Evolutionary conservation across 78 protist species (phyloP).

Genomic region (Dictyostelium brefeldianum): DNA sequence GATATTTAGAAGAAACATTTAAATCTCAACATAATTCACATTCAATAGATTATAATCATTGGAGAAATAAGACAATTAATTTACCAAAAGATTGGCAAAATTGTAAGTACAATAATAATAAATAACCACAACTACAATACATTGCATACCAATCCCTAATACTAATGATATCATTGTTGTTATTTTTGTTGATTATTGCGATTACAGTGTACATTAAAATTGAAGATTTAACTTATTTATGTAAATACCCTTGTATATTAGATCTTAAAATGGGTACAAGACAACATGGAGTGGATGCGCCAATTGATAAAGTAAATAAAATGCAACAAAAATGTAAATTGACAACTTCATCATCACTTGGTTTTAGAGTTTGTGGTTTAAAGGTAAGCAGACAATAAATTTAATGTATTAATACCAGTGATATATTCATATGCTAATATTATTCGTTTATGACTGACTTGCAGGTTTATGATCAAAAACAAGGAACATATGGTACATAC

Average conservation of each 20-base stretch:
- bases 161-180: too few species aligned
- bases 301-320: conserved; percentile 41
- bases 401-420: too few species aligned
- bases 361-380: conserved; percentile 78
- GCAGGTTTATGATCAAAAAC: conserved; percentile 38
- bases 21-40: conserved; percentile 25
- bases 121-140: background rate
- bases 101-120: conserved; percentile 51
- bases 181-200: too few species aligned
- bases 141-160: too few species aligned
- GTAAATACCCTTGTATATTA: conserved; percentile 81
- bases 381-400: background rate
- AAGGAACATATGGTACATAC: conserved; percentile 24
- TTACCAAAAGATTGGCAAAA: conserved; percentile 79
- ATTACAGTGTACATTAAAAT: conserved; percentile 72
- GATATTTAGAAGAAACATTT: conserved; percentile 55
- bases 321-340: conserved; percentile 65
- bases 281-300: conserved; percentile 67
- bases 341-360: conserved; percentile 61
- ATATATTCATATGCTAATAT: background rate
- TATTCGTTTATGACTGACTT: background rate
- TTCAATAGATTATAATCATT: conserved; percentile 66
- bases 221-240: conserved; percentile 77
- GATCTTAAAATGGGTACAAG: conserved; percentile 75
- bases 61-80: conserved; percentile 73